Conservation (phyloP, 2,329 filamentous ascomycete genomes). For the Arthrobotrys iridis region DNA sequence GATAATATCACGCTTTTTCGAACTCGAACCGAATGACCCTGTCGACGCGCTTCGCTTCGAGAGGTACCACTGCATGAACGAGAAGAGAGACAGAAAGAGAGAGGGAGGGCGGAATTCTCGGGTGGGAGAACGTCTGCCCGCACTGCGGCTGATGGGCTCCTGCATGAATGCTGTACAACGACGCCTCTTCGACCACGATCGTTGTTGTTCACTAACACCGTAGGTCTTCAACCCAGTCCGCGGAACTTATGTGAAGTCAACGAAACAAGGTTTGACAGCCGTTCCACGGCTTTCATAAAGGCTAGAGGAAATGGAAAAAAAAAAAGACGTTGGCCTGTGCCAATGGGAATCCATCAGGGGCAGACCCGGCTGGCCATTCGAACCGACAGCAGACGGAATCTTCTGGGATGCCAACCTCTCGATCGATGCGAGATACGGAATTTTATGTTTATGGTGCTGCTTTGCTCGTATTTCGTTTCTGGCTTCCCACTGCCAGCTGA, state of each 20-base stretch:
- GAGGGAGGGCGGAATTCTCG: slow-evolving; percentile 5
- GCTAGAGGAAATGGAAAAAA: too few relatives aligned
- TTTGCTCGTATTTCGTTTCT: slow-evolving; percentile 17
- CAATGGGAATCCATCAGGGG: slow-evolving; percentile 14
- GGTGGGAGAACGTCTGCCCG: slow-evolving; percentile 20
- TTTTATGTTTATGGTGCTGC: neutral
- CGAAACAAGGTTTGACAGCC: slow-evolving; percentile 53
- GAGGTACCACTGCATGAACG: slow-evolving; percentile 13
- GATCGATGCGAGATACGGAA: neutral
- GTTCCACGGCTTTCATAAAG: slow-evolving; percentile 41
- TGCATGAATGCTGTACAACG: slow-evolving; percentile 46
- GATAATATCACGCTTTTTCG: slow-evolving; percentile 2
- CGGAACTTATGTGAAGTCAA: slow-evolving; percentile 21
- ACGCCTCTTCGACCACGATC: neutral
- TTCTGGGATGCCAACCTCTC: slow-evolving; percentile 25
- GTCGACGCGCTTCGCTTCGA: slow-evolving; percentile 23
- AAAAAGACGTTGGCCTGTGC: slow-evolving; percentile 12
- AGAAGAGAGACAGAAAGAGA: too few relatives aligned
- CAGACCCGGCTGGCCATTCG: slow-evolving; percentile 2
- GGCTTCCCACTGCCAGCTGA: neutral
- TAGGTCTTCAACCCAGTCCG: slow-evolving; percentile 1
- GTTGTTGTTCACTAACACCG: neutral
- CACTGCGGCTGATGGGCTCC: slow-evolving; percentile 35
- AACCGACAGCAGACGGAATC: slow-evolving; percentile 25
- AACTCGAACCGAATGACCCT: slow-evolving; percentile 7